Percentiles rank a stretch among this genome's conserved stretches.
Conservation (phyloP, 2,329 filamentous ascomycete species). For the Karstenula rhodostoma region DNA sequence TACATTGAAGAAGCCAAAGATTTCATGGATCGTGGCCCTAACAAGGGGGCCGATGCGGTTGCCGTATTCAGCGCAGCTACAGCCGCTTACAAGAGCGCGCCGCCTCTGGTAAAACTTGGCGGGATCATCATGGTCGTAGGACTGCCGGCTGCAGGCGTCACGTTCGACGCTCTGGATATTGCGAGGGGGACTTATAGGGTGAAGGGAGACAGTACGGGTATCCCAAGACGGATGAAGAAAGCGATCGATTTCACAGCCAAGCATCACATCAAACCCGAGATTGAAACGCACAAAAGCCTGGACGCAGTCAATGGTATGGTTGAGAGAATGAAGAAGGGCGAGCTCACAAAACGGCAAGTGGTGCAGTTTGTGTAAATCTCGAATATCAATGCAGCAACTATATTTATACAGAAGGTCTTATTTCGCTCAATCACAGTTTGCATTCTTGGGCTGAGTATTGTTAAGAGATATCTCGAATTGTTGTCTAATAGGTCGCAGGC, state of each 20-base stretch:
- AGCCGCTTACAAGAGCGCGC: conserved; percentile 44
- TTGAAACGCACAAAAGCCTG: conserved; percentile 41
- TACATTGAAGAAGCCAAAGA: conserved; percentile 48
- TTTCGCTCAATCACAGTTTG: no score
- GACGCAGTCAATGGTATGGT: conserved; percentile 47
- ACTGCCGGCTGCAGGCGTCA: conserved; percentile 21
- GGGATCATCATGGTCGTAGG: conserved; percentile 53
- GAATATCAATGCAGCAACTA: neutral
- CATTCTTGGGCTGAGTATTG: no score
- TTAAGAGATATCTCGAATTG: no score
- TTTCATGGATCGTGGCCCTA: conserved; percentile 29
- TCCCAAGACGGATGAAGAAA: conserved; percentile 51
- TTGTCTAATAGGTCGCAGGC: conserved; percentile 17
- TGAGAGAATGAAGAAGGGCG: conserved; percentile 45
- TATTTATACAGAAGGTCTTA: neutral
- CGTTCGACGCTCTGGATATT: conserved; percentile 32
- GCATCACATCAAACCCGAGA: conserved; percentile 47
- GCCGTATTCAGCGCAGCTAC: conserved; percentile 51
- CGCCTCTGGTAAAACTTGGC: conserved; percentile 35
- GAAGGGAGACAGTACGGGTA: conserved; percentile 50
- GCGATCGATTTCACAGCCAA: conserved; percentile 51
- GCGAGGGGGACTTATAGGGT: conserved; percentile 48
- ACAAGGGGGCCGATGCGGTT: conserved; percentile 48
- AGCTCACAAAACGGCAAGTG: conserved; percentile 37
- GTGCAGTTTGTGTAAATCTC: conserved; percentile 32